Conservation (phyloP, 345 rosid species). For the Moricandia moricandioides region DNA sequence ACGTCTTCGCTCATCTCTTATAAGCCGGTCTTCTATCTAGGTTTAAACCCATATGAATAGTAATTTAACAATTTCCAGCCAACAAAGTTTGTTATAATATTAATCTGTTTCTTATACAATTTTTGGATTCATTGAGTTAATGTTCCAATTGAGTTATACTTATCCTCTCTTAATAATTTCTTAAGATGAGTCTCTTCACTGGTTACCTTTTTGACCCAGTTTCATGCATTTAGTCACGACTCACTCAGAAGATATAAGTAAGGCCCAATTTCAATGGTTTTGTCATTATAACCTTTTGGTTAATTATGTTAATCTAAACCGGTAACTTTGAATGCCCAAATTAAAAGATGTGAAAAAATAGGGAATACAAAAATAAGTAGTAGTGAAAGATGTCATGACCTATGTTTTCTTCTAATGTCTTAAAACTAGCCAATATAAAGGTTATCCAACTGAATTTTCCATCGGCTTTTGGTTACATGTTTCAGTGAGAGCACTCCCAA, state of each 20-base stretch:
- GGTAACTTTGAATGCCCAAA: not conserved
- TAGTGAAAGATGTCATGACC: not conserved
- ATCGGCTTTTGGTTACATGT: not conserved
- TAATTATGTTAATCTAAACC: not conserved
- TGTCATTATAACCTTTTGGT: not conserved
- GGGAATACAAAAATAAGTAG: not conserved
- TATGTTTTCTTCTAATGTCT: not conserved
- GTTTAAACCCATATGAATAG: not conserved
- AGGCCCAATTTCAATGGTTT: not conserved
- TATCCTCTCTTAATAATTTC: not conserved
- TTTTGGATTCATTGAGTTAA: not conserved
- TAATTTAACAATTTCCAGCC: not conserved
- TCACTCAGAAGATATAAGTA: not conserved
- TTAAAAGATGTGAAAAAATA: not conserved
- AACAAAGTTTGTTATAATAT: not conserved
- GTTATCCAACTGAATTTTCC: not conserved
- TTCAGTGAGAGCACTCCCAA: too few relatives aligned
- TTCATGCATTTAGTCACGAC: slow-evolving; percentile 4
- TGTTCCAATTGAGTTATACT: not conserved
- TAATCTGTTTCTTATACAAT: not conserved
- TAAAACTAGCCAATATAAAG: not conserved
- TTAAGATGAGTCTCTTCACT: not conserved
- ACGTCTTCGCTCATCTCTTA: not conserved
- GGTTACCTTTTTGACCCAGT: not conserved
- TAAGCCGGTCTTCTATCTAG: not conserved